phyloP scores from a whole-genome alignment of 495 filamentous ascomycete species.

The Astrothelium subdiscretum region DNA sequence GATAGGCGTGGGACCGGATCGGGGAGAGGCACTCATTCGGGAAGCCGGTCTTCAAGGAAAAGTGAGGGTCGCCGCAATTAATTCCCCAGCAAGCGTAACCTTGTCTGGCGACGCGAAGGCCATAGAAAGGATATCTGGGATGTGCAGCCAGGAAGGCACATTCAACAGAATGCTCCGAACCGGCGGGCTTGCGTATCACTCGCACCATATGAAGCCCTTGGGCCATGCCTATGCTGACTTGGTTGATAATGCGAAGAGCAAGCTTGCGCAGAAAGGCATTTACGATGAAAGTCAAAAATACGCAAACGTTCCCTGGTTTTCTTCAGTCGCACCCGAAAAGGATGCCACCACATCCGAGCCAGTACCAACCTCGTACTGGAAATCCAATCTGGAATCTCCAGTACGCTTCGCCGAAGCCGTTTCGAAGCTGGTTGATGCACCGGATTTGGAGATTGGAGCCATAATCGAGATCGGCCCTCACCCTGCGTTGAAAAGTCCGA shows the following conservation, averaged over 20 bases:
- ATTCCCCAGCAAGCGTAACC: constrained; percentile 25
- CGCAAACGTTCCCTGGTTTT: background rate
- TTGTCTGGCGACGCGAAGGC: constrained; percentile 20
- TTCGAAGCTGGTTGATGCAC: background rate
- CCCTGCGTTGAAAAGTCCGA: constrained; percentile 4
- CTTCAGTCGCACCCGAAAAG: background rate
- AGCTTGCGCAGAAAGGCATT: background rate
- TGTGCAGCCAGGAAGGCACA: background rate
- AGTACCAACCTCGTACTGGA: constrained; percentile 11
- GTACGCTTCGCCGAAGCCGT: constrained; percentile 1
- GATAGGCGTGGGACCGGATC: constrained; percentile 2
- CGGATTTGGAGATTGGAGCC: background rate
- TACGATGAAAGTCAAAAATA: background rate
- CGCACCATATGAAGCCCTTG: constrained; percentile 43
- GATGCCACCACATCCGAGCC: background rate
- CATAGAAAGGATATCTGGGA: constrained; percentile 1
- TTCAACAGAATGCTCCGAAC: constrained; percentile 1
- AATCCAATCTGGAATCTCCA: constrained; percentile 6
- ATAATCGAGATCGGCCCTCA: constrained; percentile 13
- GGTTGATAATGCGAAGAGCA: background rate
- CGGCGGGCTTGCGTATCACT: constrained; percentile 31
- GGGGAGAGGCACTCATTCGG: background rate
- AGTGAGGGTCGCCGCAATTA: constrained; percentile 20
- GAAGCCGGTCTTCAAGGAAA: background rate
- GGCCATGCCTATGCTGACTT: background rate